Percentiles rank a stretch among this genome's conserved stretches.
Evolutionary conservation across 306 rosid genomes (phyloP).

Genomic region (Leucaena leucocephala): DNA sequence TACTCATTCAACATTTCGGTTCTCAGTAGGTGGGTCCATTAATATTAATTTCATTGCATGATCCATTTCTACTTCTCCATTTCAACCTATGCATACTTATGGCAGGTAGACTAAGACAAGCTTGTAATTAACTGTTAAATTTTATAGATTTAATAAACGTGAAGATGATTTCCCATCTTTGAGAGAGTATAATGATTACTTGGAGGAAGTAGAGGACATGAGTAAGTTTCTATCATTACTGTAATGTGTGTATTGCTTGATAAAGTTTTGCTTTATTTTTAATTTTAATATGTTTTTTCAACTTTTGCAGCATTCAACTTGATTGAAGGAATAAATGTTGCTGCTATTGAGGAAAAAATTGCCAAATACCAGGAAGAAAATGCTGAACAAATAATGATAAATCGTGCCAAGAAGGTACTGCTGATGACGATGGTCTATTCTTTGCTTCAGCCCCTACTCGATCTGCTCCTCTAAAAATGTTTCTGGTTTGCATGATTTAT

Average conservation of each 20-base stretch:
- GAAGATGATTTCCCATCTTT: slow-evolving; percentile 84
- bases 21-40: neutral
- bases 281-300: neutral
- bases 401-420: slow-evolving; percentile 85
- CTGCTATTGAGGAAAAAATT: slow-evolving; percentile 73
- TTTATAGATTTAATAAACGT: slow-evolving; percentile 77
- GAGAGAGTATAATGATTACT: slow-evolving; percentile 86
- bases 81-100: neutral
- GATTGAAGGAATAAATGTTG: slow-evolving; percentile 76
- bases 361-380: slow-evolving; percentile 83
- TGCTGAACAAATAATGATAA: slow-evolving; percentile 85
- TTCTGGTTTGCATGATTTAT: slow-evolving; percentile 1
- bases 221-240: slow-evolving; percentile 49
- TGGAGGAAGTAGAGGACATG: slow-evolving; percentile 97
- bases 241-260: slow-evolving; percentile 13
- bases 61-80: slow-evolving; percentile 16
- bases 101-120: neutral
- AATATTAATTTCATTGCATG: slow-evolving; percentile 24
- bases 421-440: neutral
- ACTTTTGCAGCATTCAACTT: slow-evolving; percentile 63
- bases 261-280: slow-evolving; percentile 30
- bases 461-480: neutral
- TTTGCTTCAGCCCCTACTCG: slow-evolving; percentile 7
- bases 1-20: neutral
- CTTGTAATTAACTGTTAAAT: neutral